phyloP scores from a whole-genome alignment of 2,329 filamentous ascomycete genomes.

The Alternaria triticina region DNA sequence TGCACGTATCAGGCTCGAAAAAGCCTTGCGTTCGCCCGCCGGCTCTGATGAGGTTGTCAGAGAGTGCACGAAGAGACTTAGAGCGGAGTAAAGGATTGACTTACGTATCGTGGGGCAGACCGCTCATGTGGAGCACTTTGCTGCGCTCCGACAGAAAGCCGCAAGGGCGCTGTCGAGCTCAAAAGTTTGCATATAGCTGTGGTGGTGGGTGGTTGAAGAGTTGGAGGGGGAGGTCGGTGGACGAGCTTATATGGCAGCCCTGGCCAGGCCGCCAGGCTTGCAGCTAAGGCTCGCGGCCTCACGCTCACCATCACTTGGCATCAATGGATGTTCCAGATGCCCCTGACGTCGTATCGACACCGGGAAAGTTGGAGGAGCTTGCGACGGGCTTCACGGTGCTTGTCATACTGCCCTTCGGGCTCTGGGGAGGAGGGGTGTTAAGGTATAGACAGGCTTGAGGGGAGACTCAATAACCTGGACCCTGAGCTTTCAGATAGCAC shows the following conservation, averaged over 20 bases:
- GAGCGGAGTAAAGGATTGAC: not conserved
- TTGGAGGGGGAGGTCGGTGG: conserved; percentile 5
- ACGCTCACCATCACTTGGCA: conserved; percentile 8
- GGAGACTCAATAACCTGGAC: not conserved
- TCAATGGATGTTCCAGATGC: not conserved
- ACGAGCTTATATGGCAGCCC: conserved; percentile 7
- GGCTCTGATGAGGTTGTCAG: not conserved
- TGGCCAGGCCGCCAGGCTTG: conserved; percentile 1
- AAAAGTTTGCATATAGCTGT: not conserved
- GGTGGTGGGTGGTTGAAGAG: conserved; percentile 8
- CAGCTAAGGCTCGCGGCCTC: not conserved
- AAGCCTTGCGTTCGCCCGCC: not conserved
- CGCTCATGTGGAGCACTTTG: not conserved
- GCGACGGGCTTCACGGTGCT: not conserved
- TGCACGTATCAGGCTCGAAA: not conserved
- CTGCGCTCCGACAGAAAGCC: not conserved
- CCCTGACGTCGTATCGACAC: conserved; percentile 3
- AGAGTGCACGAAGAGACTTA: not conserved
- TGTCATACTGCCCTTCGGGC: not conserved
- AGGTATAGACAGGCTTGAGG: not conserved
- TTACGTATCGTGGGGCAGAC: not conserved
- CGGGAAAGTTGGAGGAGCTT: conserved; percentile 12
- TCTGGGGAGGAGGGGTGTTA: not conserved
- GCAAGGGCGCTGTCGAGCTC: not conserved
- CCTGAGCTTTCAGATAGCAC: not conserved